Conservation (phyloP, 495 filamentous ascomycete genomes). For the Neurospora tetraspora region DNA sequence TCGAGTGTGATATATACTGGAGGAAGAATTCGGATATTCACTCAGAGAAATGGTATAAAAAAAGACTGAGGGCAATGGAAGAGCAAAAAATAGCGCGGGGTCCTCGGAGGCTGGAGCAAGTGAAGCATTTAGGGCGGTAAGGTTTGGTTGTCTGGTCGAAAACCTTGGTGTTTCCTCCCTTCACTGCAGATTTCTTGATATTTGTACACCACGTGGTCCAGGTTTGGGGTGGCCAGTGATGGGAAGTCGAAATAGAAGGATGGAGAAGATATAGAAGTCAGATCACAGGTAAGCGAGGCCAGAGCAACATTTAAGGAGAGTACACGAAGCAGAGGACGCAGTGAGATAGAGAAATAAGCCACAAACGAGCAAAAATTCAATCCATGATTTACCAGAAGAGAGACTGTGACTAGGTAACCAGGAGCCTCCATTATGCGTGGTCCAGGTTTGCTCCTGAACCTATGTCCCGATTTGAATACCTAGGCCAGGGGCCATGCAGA, state of each 20-base stretch:
- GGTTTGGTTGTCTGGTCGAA: not conserved
- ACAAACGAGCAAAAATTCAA: not conserved
- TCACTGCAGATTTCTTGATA: not conserved
- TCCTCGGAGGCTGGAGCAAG: not conserved
- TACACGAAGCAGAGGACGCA: not conserved
- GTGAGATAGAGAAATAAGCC: not conserved
- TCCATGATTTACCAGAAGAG: not conserved
- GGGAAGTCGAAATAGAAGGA: not conserved
- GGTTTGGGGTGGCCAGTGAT: not conserved
- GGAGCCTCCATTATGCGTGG: not conserved
- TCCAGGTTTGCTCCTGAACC: not conserved
- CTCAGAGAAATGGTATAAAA: not conserved
- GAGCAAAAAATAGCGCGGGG: not conserved
- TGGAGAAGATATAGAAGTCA: not conserved
- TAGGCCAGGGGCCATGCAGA: not conserved
- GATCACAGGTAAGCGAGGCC: not conserved
- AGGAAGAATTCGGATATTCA: not conserved
- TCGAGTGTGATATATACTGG: not conserved
- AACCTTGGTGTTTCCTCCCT: not conserved
- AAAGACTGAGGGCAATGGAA: not conserved
- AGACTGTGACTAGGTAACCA: not conserved
- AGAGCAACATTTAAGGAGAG: not conserved
- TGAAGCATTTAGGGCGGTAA: not conserved
- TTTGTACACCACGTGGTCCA: not conserved
- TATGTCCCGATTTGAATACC: not conserved